These are phyloP conservation scores for Alternaria solani DNA, from an alignment of 2,329 filamentous ascomycete genomes.

Conservation along the genomic window DNA sequence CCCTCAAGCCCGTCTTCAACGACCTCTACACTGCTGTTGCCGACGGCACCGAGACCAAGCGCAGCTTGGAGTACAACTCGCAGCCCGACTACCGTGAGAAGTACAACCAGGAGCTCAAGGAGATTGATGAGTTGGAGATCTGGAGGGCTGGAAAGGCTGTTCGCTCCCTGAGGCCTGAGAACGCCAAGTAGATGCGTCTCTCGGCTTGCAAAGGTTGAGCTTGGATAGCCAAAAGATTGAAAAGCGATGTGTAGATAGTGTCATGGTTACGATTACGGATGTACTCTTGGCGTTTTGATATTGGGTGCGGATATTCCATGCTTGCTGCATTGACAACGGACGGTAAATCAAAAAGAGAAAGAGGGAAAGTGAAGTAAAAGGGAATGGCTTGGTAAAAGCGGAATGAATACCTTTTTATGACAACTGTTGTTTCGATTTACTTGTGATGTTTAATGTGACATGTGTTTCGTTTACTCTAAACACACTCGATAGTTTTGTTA, in stretches of 20 bases:
- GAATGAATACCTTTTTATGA: slow-evolving; percentile 26
- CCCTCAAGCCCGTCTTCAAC: slow-evolving; percentile 98
- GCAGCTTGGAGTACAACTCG: slow-evolving; percentile 96
- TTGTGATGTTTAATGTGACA: too few species aligned
- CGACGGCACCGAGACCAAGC: slow-evolving; percentile 92
- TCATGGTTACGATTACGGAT: slow-evolving; percentile 30
- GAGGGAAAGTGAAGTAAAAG: slow-evolving; percentile 14
- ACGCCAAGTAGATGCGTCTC: slow-evolving; percentile 40
- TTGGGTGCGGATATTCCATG: neutral
- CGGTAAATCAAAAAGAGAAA: slow-evolving; percentile 2
- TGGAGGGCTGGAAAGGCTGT: slow-evolving; percentile 99
- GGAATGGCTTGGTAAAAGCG: slow-evolving; percentile 12
- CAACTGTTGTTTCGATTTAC: neutral
- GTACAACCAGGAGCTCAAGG: slow-evolving; percentile 98
- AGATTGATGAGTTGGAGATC: slow-evolving; percentile 98
- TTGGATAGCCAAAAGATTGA: slow-evolving; percentile 2
- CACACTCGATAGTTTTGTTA: too few species aligned
- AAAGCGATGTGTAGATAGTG: slow-evolving; percentile 34
- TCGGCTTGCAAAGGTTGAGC: slow-evolving; percentile 3
- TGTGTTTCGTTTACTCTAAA: too few species aligned
- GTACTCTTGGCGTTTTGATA: slow-evolving; percentile 23
- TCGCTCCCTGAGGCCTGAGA: slow-evolving; percentile 60
- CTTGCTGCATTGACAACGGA: slow-evolving; percentile 9
- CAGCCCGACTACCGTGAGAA: slow-evolving; percentile 95
- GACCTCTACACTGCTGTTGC: slow-evolving; percentile 92